These are phyloP conservation scores for Tetraselmis chui DNA, from an alignment of 139 green algal genomes.

Conservation along the genomic window DNA sequence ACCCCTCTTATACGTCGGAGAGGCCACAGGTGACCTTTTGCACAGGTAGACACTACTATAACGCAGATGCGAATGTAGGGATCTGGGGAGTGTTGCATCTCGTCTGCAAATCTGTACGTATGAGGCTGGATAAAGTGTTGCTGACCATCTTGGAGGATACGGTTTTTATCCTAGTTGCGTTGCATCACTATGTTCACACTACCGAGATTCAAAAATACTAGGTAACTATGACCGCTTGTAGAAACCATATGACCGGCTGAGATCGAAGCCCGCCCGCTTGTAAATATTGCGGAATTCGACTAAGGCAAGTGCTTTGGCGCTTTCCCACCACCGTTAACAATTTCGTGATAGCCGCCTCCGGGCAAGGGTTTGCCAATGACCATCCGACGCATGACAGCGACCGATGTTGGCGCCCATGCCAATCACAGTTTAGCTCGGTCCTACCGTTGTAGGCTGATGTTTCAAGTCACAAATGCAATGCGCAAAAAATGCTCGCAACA, in stretches of 20 bases:
- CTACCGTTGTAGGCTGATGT: not conserved
- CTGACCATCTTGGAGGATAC: not conserved
- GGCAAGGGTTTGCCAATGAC: not conserved
- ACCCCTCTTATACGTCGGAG: not conserved
- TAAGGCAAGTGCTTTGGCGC: not conserved
- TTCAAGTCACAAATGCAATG: not conserved
- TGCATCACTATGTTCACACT: not conserved
- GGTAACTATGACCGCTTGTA: not conserved
- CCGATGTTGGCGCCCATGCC: not conserved
- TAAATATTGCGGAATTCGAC: not conserved
- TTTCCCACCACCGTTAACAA: not conserved
- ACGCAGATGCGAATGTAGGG: not conserved
- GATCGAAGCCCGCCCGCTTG: not conserved
- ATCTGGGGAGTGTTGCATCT: not conserved
- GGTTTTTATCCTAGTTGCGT: not conserved
- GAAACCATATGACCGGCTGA: not conserved
- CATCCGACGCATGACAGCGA: not conserved
- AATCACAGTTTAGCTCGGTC: not conserved
- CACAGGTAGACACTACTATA: not conserved
- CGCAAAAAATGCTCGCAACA: not conserved
- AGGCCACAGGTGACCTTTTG: not conserved
- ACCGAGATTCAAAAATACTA: not conserved
- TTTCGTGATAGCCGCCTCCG: not conserved
- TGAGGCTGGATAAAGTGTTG: not conserved
- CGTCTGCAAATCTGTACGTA: not conserved